phyloP scores from a whole-genome alignment of 2,329 filamentous ascomycete species.

The Aspergillus fumigatus region DNA sequence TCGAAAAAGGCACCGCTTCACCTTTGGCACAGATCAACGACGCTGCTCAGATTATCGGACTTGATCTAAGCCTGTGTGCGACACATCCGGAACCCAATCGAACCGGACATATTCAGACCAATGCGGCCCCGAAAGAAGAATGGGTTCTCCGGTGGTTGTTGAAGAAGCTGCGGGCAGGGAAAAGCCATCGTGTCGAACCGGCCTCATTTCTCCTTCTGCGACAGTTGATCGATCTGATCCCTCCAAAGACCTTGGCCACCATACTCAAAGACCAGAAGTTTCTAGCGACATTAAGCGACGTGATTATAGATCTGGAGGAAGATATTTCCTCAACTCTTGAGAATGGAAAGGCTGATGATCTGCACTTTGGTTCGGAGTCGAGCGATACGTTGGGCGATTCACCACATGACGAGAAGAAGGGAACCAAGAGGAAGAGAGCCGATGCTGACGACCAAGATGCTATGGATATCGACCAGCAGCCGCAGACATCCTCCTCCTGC shows the following conservation, averaged over 20 bases:
- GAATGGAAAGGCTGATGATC: conserved; percentile 17
- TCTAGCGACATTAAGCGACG: conserved; percentile 59
- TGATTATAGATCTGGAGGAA: conserved; percentile 53
- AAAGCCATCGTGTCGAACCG: conserved; percentile 41
- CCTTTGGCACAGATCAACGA: conserved; percentile 37
- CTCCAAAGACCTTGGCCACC: conserved; percentile 64
- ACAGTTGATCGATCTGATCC: conserved; percentile 65
- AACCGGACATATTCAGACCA: conserved; percentile 16
- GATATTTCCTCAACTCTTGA: conserved; percentile 24
- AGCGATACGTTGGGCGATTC: conserved; percentile 30
- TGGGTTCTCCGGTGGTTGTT: conserved; percentile 65
- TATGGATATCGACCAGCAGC: conserved; percentile 29
- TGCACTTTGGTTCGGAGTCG: conserved; percentile 32
- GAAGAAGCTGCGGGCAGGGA: conserved; percentile 51
- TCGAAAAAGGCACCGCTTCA: conserved; percentile 41
- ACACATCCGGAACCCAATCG: conserved; percentile 28
- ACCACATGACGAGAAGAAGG: conserved; percentile 22
- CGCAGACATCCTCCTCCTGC: conserved; percentile 27
- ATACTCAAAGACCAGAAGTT: conserved; percentile 69
- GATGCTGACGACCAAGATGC: conserved; percentile 21
- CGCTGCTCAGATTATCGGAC: conserved; percentile 40
- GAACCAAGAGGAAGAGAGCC: conserved; percentile 37
- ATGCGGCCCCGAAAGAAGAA: conserved; percentile 51
- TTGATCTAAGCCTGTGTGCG: conserved; percentile 32
- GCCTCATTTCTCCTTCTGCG: conserved; percentile 52